Percentiles rank a stretch among this genome's conserved stretches.
Evolutionary conservation across 805 yeast species (phyloP).

Genomic region (Metschnikowia amazonensis): DNA sequence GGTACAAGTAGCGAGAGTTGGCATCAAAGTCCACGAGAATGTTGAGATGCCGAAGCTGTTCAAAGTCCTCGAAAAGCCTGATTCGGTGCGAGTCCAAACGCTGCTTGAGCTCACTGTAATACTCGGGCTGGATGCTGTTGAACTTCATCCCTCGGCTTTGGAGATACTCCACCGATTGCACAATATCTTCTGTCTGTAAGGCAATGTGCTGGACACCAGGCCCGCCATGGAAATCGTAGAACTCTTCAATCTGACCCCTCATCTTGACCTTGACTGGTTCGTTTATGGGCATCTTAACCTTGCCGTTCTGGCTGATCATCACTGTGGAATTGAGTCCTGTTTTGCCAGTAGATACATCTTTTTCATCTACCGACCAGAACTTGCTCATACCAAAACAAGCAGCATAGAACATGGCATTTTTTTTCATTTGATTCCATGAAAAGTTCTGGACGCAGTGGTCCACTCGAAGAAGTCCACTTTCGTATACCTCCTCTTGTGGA

Average conservation of each 20-base stretch:
- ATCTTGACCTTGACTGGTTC: constrained; percentile 72
- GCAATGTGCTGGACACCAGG: constrained; percentile 89
- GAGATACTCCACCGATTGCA: constrained; percentile 52
- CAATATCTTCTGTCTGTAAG: constrained; percentile 56
- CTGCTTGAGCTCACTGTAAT: constrained; percentile 50
- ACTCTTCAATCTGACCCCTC: constrained; percentile 80
- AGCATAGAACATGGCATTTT: constrained; percentile 57
- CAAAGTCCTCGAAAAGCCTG: constrained; percentile 50
- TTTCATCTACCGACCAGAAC: constrained; percentile 84
- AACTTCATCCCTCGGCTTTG: constrained; percentile 65
- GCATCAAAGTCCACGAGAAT: constrained; percentile 77
- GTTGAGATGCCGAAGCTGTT: constrained; percentile 45
- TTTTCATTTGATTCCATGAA: constrained; percentile 62
- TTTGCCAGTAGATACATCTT: constrained; percentile 62
- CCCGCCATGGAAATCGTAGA: constrained; percentile 67
- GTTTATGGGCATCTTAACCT: constrained; percentile 75
- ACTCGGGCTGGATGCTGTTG: constrained; percentile 53
- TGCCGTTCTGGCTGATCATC: constrained; percentile 65
- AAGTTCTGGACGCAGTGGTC: constrained; percentile 85
- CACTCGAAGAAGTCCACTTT: constrained; percentile 41
- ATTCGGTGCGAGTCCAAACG: constrained; percentile 45
- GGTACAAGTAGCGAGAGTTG: constrained; percentile 24
- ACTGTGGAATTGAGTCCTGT: constrained; percentile 72
- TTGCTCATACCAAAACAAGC: constrained; percentile 66
- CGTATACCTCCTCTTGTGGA: constrained; percentile 43